Conservation (phyloP, 805 yeast genomes). For the Kodamaea fukazawae region DNA sequence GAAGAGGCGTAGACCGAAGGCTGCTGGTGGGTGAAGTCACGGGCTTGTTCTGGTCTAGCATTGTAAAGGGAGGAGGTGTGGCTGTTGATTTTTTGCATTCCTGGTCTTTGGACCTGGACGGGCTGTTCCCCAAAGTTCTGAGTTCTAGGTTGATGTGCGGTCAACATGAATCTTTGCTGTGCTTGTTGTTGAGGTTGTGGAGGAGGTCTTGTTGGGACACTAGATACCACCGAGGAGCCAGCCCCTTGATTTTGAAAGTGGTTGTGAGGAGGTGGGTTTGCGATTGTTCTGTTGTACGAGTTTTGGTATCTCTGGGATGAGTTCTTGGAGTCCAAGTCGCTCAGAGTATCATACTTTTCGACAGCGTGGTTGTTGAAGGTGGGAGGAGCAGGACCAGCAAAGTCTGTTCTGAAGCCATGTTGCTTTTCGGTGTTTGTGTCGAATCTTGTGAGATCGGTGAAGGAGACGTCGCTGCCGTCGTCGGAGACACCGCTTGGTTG, state of each 20-base stretch:
- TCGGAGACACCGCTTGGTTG: constrained; percentile 14
- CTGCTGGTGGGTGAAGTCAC: constrained; percentile 28
- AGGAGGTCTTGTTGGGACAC: background rate
- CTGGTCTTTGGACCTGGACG: background rate
- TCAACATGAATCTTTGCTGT: constrained; percentile 1
- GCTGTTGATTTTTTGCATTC: constrained; percentile 2
- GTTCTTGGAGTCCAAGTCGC: constrained; percentile 7
- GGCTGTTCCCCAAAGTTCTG: constrained; percentile 9
- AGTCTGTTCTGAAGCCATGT: constrained; percentile 6
- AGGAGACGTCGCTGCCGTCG: constrained; percentile 14
- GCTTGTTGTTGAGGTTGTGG: background rate
- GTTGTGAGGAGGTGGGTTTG: too few species aligned
- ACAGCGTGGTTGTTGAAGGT: constrained; percentile 1
- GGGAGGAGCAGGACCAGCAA: constrained; percentile 4
- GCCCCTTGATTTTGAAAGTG: background rate
- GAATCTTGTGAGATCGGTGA: constrained; percentile 7
- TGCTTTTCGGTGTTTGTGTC: constrained; percentile 7
- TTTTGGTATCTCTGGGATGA: background rate
- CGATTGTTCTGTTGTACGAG: background rate
- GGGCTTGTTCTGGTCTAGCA: constrained; percentile 30
- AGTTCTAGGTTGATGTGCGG: constrained; percentile 7
- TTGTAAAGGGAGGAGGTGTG: constrained; percentile 27
- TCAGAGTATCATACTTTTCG: constrained; percentile 1
- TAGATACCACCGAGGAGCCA: background rate
- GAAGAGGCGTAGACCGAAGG: constrained; percentile 6